phyloP scores from a whole-genome alignment of 2,329 filamentous ascomycete genomes.

The Ophiostoma sp. region DNA sequence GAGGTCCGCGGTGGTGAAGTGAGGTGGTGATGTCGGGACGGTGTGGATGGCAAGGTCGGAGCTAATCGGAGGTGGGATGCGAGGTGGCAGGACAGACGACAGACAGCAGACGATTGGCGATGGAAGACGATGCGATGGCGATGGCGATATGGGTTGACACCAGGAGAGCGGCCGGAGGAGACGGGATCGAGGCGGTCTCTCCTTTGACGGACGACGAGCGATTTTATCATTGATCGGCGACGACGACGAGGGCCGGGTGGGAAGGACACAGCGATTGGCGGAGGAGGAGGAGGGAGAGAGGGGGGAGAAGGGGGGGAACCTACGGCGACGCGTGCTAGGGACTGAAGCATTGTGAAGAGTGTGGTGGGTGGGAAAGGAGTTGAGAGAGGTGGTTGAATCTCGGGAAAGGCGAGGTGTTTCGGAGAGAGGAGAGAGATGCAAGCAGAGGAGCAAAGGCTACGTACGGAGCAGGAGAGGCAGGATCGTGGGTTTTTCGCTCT shows the following conservation, averaged over 20 bases:
- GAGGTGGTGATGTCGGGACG: not conserved
- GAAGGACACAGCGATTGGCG: not conserved
- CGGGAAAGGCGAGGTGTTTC: not conserved
- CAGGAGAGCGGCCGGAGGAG: not conserved
- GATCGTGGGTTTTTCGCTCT: constrained; percentile 18
- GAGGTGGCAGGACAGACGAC: not conserved
- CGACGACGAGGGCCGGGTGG: not conserved
- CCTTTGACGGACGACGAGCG: not conserved
- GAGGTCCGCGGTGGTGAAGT: not conserved
- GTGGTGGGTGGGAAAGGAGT: not conserved
- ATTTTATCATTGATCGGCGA: not conserved
- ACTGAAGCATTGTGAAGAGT: constrained; percentile 29
- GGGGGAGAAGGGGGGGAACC: constrained; percentile 31
- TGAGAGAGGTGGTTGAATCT: not conserved
- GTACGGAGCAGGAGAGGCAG: not conserved
- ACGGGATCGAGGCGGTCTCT: not conserved
- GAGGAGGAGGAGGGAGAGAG: not conserved
- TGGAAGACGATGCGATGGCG: not conserved
- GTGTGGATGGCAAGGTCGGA: not conserved
- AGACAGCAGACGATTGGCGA: not conserved
- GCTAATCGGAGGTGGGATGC: not conserved
- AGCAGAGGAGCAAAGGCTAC: not conserved
- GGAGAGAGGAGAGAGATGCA: not conserved
- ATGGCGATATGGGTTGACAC: not conserved
- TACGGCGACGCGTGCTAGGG: constrained; percentile 54